Base-by-base conservation (phyloP, 2,329 filamentous ascomycete species). In the Scolecobasidium constrictum region DNA sequence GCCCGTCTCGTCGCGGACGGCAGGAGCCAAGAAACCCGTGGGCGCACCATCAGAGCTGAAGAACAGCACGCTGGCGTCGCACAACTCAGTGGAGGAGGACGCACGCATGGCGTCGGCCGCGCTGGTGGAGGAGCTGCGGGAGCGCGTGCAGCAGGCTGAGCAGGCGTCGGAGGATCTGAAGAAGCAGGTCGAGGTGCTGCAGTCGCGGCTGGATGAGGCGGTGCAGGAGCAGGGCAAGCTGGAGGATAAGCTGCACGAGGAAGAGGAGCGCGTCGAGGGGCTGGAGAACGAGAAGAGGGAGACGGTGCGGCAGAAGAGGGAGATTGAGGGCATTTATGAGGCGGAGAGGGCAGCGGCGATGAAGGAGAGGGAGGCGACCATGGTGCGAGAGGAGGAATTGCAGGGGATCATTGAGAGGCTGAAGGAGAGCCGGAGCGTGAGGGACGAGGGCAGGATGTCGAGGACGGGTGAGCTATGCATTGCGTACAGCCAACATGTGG, bases 261-360 rank as follows among this genome's bases (percentile, higher is more conserved):
- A 78, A 55, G 87, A 92, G 48, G 85, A 90, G 60, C 79, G 81
- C 56, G 75, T 90, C 46, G 87, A 94, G 61, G 69, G 75, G 5
- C 70, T 96, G 42, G 78, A 80, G 56, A 87, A 85, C 54, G 86
- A 94, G 56, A 88, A 92, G 65, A 78, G 85, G 53, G 88, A 96
- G 52, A 73, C 81, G 43, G 77, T 81, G 21, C 77, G 87, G 49
- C 83, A 93, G 62, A 84, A 86, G 56, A 78, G 90, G 49, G 92
- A 98, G 60, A 80, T 95, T 67, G 88, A 95, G 62, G 79, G 81
- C 49, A 88, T 93, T 50, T 93, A 94, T 60, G 90, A 96, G 61
- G 79, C 83, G 35, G 92, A 98, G 64, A 78, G 86, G 49, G 85
- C 81, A 56, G 78, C 85, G 43, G 83, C 90, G 65, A 78, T 86